Conservation (phyloP, 2,329 filamentous ascomycete species). For the Colletotrichum sp. region DNA sequence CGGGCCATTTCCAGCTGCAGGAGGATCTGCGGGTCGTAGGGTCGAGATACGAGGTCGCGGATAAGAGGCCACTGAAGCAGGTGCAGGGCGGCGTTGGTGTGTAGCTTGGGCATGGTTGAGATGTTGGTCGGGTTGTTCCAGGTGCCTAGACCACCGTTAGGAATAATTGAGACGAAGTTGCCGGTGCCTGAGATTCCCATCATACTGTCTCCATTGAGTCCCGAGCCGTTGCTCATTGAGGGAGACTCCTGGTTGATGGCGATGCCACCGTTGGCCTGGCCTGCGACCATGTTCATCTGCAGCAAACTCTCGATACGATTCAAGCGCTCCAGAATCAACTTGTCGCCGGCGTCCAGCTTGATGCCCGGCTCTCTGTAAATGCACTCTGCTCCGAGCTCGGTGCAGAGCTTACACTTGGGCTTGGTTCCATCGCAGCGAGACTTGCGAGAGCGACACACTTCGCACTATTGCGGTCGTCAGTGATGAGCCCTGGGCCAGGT, state of each 20-base stretch:
- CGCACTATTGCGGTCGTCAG: slow-evolving; percentile 59
- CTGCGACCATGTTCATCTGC: slow-evolving; percentile 67
- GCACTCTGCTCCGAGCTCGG: slow-evolving; percentile 81
- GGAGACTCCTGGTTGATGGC: slow-evolving; percentile 66
- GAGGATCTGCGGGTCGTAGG: slow-evolving; percentile 81
- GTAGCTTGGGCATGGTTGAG: slow-evolving; percentile 84
- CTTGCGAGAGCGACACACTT: slow-evolving; percentile 81
- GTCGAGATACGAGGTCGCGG: slow-evolving; percentile 74
- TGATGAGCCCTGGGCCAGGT: not conserved
- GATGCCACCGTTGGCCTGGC: slow-evolving; percentile 51
- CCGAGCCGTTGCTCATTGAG: slow-evolving; percentile 67
- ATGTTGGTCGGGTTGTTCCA: slow-evolving; percentile 74
- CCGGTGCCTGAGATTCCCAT: slow-evolving; percentile 48
- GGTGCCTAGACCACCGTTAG: slow-evolving; percentile 71
- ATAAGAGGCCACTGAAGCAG: slow-evolving; percentile 83
- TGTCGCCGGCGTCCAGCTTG: slow-evolving; percentile 86
- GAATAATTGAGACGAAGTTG: slow-evolving; percentile 59
- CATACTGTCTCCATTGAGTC: slow-evolving; percentile 61
- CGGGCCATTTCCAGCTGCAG: slow-evolving; percentile 82
- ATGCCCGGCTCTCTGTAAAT: slow-evolving; percentile 85
- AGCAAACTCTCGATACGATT: slow-evolving; percentile 78
- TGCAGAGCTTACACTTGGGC: slow-evolving; percentile 84
- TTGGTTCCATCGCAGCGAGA: slow-evolving; percentile 80
- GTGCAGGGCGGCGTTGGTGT: slow-evolving; percentile 81
- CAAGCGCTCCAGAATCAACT: slow-evolving; percentile 80